phyloP scores from a whole-genome alignment of 2,329 filamentous ascomycete genomes.

The Akanthomyces dipterigenus region DNA sequence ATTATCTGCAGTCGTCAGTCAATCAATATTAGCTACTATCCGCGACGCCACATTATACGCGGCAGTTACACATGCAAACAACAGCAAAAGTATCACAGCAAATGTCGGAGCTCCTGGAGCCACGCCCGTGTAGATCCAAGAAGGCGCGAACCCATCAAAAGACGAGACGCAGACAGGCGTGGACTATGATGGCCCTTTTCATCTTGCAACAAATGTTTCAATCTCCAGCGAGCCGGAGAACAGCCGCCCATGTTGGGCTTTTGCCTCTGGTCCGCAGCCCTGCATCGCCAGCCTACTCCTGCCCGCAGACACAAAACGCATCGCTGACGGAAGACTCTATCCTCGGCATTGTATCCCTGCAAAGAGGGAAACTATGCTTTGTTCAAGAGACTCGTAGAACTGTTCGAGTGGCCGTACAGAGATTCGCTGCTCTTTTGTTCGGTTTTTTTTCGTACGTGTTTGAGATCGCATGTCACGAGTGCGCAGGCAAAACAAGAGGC shows the following conservation, averaged over 20 bases:
- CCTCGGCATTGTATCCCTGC: background rate
- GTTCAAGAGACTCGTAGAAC: slow-evolving; percentile 9
- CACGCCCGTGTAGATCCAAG: slow-evolving; percentile 38
- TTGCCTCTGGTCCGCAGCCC: background rate
- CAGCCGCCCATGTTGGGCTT: slow-evolving; percentile 7
- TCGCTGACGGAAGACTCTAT: slow-evolving; percentile 27
- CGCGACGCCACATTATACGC: background rate
- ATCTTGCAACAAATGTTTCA: slow-evolving; percentile 34
- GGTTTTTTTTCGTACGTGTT: background rate
- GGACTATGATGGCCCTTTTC: slow-evolving; percentile 49
- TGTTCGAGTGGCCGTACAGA: slow-evolving; percentile 13
- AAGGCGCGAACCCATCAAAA: background rate
- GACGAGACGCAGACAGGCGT: slow-evolving; percentile 30
- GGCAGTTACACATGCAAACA: background rate
- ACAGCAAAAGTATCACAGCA: background rate
- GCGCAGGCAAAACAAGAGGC: background rate
- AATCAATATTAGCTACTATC: background rate
- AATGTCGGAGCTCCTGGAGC: slow-evolving; percentile 46
- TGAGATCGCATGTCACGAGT: background rate
- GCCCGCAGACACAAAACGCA: slow-evolving; percentile 30
- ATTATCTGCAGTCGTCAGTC: background rate
- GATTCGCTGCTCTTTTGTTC: slow-evolving; percentile 11
- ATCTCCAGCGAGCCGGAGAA: slow-evolving; percentile 13
- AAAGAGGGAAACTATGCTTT: background rate
- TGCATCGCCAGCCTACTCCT: slow-evolving; percentile 29